Base-by-base conservation (phyloP, 2,329 filamentous ascomycete species). In the Ophiostoma triangulosporum region DNA sequence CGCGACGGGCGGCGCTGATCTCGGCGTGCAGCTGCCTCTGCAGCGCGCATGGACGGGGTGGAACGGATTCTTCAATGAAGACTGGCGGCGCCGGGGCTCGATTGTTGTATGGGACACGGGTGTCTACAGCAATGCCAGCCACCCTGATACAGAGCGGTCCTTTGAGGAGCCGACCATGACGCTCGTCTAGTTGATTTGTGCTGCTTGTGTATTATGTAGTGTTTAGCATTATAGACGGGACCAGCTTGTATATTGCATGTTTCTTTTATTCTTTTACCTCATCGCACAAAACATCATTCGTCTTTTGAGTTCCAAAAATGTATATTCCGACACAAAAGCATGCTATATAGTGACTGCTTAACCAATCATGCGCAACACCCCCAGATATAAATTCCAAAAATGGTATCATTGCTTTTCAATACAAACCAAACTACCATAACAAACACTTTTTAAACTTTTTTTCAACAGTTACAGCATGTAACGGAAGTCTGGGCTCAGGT, bases 51-150 rank as follows among this genome's bases (percentile, higher is more conserved):
- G 79, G 80, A 67, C 68, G 36, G 72, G 69, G 3, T 78, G 73
- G 65, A 84, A 83, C 61, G 80, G 78, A 11, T 66, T 79, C 48
- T 82, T 81, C 62, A 78, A 77, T 58, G 80, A 83, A 62, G 80
- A 84, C 62, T 72, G 69, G 66, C 69, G 79, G 53, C 71, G 80
- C 54, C 64, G 68, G 2, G 80, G 80, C 1, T 69, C 70, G 57
- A 68, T 84, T 58, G 69, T 82, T 27, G 76, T 84, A 17, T 84
- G 80, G 80, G 73, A 78, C 45, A 75, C 73, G 3, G 69, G 69
- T 4, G 54, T 70, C 17, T 68, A 55, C 49, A 54, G 53, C 22
- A 58, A 60, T 24, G 57, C 51, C 9, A 60, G 54, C 48, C 58
- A 60, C 17, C 58, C 58, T 3, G 57, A 57, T 3, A 32, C 52